A percentile compares a stretch with the other conserved stretches of the same genome.
phyloP scores from a whole-genome alignment of 1,284 basidiomycete genomes.

The Puccinia hordei region DNA sequence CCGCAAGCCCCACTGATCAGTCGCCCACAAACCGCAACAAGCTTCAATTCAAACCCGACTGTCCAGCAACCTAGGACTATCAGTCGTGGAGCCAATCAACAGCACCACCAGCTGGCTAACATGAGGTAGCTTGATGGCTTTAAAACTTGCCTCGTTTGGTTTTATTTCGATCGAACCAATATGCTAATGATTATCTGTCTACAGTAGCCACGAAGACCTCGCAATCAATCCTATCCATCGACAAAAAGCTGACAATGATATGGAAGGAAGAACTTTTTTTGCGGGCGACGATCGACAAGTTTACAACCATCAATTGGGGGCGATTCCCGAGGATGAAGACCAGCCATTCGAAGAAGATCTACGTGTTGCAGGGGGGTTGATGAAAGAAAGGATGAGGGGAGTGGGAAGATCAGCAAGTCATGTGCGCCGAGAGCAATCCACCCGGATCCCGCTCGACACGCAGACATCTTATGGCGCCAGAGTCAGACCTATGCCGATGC shows the following conservation, averaged over 20 bases:
- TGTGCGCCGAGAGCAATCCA: background rate
- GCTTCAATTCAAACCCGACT: background rate
- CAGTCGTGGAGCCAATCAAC: conserved; percentile 6
- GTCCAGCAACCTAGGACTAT: background rate
- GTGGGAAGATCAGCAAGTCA: background rate
- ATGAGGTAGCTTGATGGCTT: background rate
- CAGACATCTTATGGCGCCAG: background rate
- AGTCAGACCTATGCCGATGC: conserved; percentile 13
- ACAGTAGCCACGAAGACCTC: background rate
- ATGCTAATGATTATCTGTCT: background rate
- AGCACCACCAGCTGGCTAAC: background rate
- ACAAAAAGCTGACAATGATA: background rate
- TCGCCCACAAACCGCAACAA: background rate
- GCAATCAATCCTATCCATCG: background rate
- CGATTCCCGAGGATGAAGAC: conserved; percentile 11
- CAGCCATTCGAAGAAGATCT: background rate
- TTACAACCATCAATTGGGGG: conserved; percentile 1
- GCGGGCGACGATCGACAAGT: background rate
- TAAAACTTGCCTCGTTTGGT: no score
- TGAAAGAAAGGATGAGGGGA: background rate
- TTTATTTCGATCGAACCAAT: conserved; percentile 4
- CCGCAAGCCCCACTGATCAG: background rate
- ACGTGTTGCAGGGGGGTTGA: background rate
- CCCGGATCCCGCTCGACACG: background rate
- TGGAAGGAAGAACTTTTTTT: background rate